A percentile compares a stretch with the other conserved stretches of the same genome.
These are phyloP conservation scores for Aspergillus neotritici DNA, from an alignment of 2,329 filamentous ascomycete species.

Conservation along the genomic window DNA sequence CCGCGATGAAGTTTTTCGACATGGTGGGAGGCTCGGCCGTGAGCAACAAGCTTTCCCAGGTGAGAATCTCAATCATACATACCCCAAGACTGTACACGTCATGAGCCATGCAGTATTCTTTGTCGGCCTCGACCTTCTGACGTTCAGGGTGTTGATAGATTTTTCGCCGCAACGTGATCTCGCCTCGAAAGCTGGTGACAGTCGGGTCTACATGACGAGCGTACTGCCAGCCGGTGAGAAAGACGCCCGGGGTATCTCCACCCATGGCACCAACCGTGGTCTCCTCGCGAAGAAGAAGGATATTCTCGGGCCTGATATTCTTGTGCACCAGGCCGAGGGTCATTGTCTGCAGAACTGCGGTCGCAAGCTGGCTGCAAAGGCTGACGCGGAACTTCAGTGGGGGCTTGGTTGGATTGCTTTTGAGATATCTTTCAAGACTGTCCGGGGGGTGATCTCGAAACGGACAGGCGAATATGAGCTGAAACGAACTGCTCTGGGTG, in stretches of 20 bases:
- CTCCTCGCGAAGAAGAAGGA: not conserved
- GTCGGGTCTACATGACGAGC: not conserved
- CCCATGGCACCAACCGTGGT: not conserved
- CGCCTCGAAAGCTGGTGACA: not conserved
- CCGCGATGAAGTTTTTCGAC: too few relatives aligned
- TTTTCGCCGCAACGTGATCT: constrained; percentile 1
- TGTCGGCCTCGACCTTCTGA: not conserved
- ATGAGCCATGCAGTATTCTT: constrained; percentile 1
- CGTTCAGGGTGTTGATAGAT: constrained; percentile 2
- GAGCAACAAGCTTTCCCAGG: too few relatives aligned
- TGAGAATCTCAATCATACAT: not conserved
- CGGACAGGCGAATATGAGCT: too few relatives aligned
- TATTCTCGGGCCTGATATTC: constrained; percentile 2
- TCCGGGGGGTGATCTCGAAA: too few relatives aligned
- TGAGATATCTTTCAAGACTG: too few relatives aligned
- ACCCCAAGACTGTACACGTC: constrained; percentile 7
- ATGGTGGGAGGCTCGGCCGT: too few relatives aligned
- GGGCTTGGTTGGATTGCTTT: too few relatives aligned
- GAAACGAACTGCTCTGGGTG: too few relatives aligned
- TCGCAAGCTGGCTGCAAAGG: too few relatives aligned
- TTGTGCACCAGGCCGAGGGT: constrained; percentile 3
- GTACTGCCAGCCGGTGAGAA: constrained; percentile 2
- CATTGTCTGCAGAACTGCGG: too few relatives aligned
- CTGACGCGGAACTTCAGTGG: too few relatives aligned
- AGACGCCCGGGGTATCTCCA: too few relatives aligned